phyloP scores from a whole-genome alignment of 2,329 filamentous ascomycete genomes.

The Plectosphaerella cucumerina region DNA sequence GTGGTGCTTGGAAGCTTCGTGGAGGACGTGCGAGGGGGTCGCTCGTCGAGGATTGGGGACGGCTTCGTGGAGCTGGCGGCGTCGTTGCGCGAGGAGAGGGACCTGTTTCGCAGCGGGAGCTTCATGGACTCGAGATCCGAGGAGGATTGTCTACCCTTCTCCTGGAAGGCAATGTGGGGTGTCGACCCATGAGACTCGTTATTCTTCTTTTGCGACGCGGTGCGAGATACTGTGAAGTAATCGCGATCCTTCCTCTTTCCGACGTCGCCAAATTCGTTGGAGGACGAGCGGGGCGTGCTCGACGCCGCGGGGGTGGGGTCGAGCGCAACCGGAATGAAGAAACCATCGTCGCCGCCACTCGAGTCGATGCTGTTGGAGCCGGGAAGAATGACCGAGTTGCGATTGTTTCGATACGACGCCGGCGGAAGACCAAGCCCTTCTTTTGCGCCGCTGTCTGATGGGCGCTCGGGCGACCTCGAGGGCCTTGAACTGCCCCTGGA shows the following conservation, averaged over 20 bases:
- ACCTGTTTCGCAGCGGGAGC: slow-evolving; percentile 42
- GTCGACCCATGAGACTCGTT: slow-evolving; percentile 54
- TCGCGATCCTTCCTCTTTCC: slow-evolving; percentile 51
- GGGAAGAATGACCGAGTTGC: slow-evolving; percentile 62
- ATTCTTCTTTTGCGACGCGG: slow-evolving; percentile 37
- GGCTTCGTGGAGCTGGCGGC: slow-evolving; percentile 13
- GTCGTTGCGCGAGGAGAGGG: slow-evolving; percentile 35
- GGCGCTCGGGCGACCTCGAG: slow-evolving; percentile 51
- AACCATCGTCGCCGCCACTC: slow-evolving; percentile 55
- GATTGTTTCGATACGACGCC: slow-evolving; percentile 72
- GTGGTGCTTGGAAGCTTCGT: slow-evolving; percentile 26
- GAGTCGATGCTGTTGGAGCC: slow-evolving; percentile 36
- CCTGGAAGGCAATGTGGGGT: slow-evolving; percentile 89
- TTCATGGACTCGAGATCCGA: slow-evolving; percentile 56
- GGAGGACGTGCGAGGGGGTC: slow-evolving; percentile 24
- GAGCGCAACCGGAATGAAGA: slow-evolving; percentile 72
- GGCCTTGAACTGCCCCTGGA: slow-evolving; percentile 51
- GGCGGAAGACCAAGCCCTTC: slow-evolving; percentile 64
- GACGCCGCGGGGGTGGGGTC: slow-evolving; percentile 62
- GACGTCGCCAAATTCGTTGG: slow-evolving; percentile 40
- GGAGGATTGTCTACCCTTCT: slow-evolving; percentile 66
- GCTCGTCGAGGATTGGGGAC: slow-evolving; percentile 32
- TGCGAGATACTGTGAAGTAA: slow-evolving; percentile 50
- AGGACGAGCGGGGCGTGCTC: slow-evolving; percentile 49
- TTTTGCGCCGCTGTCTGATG: slow-evolving; percentile 33